These are phyloP conservation scores for Phialophora chinensis DNA, from an alignment of 2,329 filamentous ascomycete genomes.

Conservation along the genomic window DNA sequence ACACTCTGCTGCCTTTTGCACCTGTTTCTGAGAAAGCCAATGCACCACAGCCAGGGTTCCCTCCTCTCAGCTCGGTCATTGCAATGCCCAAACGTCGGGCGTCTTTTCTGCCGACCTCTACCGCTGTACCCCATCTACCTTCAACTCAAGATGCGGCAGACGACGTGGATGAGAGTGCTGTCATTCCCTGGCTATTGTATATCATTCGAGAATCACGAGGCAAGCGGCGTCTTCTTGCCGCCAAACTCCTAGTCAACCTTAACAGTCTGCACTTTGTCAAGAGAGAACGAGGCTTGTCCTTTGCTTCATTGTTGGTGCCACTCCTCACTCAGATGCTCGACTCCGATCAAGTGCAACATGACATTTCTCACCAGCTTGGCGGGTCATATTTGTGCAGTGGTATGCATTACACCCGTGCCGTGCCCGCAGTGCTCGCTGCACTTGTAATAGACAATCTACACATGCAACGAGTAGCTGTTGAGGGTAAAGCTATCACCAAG, in stretches of 20 bases:
- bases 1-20: constrained; percentile 66
- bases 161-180: constrained; percentile 70
- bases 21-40: constrained; percentile 46
- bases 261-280: constrained; percentile 71
- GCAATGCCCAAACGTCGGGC: constrained; percentile 46
- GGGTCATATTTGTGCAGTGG: constrained; percentile 38
- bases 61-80: constrained; percentile 57
- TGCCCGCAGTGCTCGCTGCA: constrained; percentile 76
- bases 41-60: constrained; percentile 56
- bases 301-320: constrained; percentile 73
- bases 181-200: constrained; percentile 75
- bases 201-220: constrained; percentile 64
- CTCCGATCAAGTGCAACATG: constrained; percentile 48
- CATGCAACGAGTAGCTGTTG: constrained; percentile 81
- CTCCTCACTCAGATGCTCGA: constrained; percentile 69
- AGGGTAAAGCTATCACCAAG: constrained; percentile 67
- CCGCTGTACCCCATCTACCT: constrained; percentile 36
- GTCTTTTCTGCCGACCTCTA: constrained; percentile 45
- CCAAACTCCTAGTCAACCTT: constrained; percentile 70
- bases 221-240: constrained; percentile 69
- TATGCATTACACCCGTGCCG: constrained; percentile 56
- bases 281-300: constrained; percentile 66
- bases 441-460: constrained; percentile 78
- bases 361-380: constrained; percentile 42
- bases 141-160: constrained; percentile 48